Evolutionary conservation across 176 grass and related monocot genomes (phyloP).

Genomic region (Triticum urartu): DNA sequence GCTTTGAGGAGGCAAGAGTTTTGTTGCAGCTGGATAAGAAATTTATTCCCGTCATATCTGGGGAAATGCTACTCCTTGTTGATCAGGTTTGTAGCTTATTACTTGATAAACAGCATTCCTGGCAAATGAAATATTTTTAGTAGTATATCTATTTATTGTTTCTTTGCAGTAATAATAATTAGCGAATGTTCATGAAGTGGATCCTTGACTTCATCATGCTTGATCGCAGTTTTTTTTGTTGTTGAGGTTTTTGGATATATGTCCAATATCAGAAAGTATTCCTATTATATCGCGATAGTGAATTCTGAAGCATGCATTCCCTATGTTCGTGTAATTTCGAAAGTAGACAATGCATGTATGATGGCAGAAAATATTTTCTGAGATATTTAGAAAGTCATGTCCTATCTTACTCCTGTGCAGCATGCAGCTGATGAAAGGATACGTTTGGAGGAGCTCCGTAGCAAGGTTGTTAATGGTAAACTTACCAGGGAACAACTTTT

Average conservation of each 20-base stretch:
- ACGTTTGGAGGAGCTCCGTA: conserved; percentile 82
- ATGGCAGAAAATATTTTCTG: conserved; percentile 11
- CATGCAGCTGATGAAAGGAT: conserved; percentile 99
- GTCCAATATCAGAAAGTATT: background rate
- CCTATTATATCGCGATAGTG: background rate
- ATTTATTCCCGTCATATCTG: conserved; percentile 91
- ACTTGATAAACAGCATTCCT: conserved; percentile 8
- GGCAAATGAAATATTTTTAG: background rate
- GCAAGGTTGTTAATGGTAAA: conserved; percentile 59
- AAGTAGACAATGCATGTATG: conserved; percentile 10
- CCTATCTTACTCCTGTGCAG: conserved; percentile 49
- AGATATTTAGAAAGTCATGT: conserved; percentile 25
- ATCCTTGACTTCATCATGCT: background rate
- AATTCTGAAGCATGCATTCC: conserved; percentile 5
- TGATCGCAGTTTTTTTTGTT: background rate
- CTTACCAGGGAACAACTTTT: conserved; percentile 12
- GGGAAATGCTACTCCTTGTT: conserved; percentile 71
- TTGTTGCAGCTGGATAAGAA: conserved; percentile 93
- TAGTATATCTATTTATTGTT: conserved; percentile 7
- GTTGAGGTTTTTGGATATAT: conserved; percentile 3
- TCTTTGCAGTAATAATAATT: conserved; percentile 13
- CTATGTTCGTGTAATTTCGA: background rate
- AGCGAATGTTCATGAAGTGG: conserved; percentile 8
- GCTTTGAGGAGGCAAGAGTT: conserved; percentile 81
- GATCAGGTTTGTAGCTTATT: conserved; percentile 15